A percentile compares a stretch with the other conserved stretches of the same genome.
These are phyloP conservation scores for Puccinia polysora DNA, from an alignment of 1,284 basidiomycete genomes.

Conservation along the genomic window DNA sequence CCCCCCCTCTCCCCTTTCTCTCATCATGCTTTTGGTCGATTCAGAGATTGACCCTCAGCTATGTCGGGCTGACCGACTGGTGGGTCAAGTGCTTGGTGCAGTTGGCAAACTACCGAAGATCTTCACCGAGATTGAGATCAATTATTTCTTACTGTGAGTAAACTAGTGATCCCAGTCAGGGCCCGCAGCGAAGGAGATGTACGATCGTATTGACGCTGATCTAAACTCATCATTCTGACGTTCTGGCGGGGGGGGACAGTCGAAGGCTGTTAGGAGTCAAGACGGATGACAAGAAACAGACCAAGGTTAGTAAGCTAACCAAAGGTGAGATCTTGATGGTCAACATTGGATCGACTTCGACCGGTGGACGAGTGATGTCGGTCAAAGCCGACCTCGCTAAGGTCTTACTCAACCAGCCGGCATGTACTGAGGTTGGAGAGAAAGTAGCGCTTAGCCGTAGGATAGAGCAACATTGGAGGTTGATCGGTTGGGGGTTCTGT, in stretches of 20 bases:
- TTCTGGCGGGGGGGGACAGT: slow-evolving; percentile 40
- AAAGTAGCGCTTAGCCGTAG: slow-evolving; percentile 87
- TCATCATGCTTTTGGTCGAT: no score
- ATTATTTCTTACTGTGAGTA: slow-evolving; percentile 69
- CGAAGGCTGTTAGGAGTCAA: slow-evolving; percentile 95
- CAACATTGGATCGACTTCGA: slow-evolving; percentile 90
- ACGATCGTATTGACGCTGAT: background rate
- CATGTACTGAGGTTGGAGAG: slow-evolving; percentile 88
- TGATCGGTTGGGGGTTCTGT: slow-evolving; percentile 54
- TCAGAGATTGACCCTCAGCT: slow-evolving; percentile 79
- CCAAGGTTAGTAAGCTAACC: slow-evolving; percentile 84
- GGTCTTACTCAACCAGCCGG: slow-evolving; percentile 82
- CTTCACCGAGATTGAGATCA: slow-evolving; percentile 86
- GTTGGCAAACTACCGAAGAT: slow-evolving; percentile 90
- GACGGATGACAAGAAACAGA: slow-evolving; percentile 96
- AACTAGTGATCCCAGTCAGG: background rate
- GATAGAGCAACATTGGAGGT: slow-evolving; percentile 93
- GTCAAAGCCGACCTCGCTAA: slow-evolving; percentile 90
- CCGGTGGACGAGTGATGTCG: slow-evolving; percentile 81
- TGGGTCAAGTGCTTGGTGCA: slow-evolving; percentile 90
- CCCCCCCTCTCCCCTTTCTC: background rate
- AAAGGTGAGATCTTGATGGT: slow-evolving; percentile 90
- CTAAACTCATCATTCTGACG: slow-evolving; percentile 44
- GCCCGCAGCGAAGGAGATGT: background rate
- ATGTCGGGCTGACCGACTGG: slow-evolving; percentile 90